These are phyloP conservation scores for Cercospora sesami DNA, from an alignment of 2,329 filamentous ascomycete genomes.

Conservation along the genomic window DNA sequence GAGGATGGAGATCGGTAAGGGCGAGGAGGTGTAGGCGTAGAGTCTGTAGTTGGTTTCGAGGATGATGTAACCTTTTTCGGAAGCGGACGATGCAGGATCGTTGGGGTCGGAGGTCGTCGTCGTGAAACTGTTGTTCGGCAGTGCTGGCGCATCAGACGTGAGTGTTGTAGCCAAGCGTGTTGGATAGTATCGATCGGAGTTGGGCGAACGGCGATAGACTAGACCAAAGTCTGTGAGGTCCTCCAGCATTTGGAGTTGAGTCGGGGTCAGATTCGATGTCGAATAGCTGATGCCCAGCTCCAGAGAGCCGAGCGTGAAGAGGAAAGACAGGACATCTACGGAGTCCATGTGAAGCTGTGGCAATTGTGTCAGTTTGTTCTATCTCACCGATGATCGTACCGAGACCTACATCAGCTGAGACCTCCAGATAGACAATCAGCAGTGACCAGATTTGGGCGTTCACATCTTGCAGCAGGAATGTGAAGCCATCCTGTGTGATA, in stretches of 20 bases:
- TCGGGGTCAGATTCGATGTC: conserved; percentile 76
- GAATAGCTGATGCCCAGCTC: conserved; percentile 91
- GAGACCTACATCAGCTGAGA: conserved; percentile 53
- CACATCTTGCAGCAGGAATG: conserved; percentile 89
- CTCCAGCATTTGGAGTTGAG: conserved; percentile 84
- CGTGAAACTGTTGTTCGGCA: conserved; percentile 67
- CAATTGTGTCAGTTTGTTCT: background rate
- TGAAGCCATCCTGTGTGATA: conserved; percentile 92
- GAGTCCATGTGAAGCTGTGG: conserved; percentile 69
- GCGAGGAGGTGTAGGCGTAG: conserved; percentile 94
- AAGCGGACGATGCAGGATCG: conserved; percentile 37
- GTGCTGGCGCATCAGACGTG: conserved; percentile 71
- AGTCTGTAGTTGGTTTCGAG: conserved; percentile 97
- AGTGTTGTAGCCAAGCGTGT: conserved; percentile 92
- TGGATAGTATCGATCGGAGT: conserved; percentile 68
- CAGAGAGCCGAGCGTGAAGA: conserved; percentile 91
- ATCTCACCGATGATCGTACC: background rate
- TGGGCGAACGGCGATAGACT: conserved; percentile 63
- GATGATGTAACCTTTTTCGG: conserved; percentile 79
- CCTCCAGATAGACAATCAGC: conserved; percentile 87
- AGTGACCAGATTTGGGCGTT: conserved; percentile 98
- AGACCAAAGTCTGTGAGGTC: conserved; percentile 91
- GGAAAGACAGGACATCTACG: conserved; percentile 91
- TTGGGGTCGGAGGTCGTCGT: conserved; percentile 55
- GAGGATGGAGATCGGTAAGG: conserved; percentile 90